Evolutionary conservation across 331 rosid species (phyloP), one percentile per base, ranked within the genome.

Genomic region (Quercus lobata): DNA sequence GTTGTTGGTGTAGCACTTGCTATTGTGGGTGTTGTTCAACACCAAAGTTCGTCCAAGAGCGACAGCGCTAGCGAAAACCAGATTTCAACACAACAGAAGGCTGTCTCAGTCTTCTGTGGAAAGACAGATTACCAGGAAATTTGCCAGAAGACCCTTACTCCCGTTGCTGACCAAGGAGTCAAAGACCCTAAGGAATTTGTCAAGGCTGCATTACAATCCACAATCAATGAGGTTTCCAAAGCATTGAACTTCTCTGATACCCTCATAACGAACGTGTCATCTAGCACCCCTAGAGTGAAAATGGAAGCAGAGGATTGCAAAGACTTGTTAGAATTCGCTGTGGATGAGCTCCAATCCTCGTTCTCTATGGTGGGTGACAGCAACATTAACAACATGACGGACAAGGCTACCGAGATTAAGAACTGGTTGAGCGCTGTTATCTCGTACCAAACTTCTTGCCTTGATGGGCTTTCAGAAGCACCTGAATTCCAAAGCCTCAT

Each of bases 281-380:
- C 41, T 25, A 73, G 55, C 1, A 55, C 37, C 15, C 5, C 61
- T 0, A 77, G 83, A 2, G 1, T 73, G 1, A 88, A 88, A 76
- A 83, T 82, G 91, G 75, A 89, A 0, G 81, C 86, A 1, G 86
- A 86, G 10, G 97, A 88, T 15, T 92, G 97, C 85, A 92, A 86
- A 29, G 89, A 82, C 16, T 2, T 92, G 74, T n/a, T 92, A 68
- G 44, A 83, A 53, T 83, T 37, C 1, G 91, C 93, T 1, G 12
- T 84, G 10, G 74, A 66, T 8, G 86, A 90, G 24, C 86, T 92
- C 1, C 57, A 88, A 1, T 21, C 70, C 2, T 78, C 87, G 11
- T 18, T 8, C 10, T 35, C 80, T 7, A 15, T 78, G 69, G 71
- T 92, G 1, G 78, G 57, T 0, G 81, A 84, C 8, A 76, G 57